These are phyloP conservation scores for Dinochytrium kinnereticum DNA, from an alignment of 371 early-diverging fungal genomes.

Conservation along the genomic window DNA sequence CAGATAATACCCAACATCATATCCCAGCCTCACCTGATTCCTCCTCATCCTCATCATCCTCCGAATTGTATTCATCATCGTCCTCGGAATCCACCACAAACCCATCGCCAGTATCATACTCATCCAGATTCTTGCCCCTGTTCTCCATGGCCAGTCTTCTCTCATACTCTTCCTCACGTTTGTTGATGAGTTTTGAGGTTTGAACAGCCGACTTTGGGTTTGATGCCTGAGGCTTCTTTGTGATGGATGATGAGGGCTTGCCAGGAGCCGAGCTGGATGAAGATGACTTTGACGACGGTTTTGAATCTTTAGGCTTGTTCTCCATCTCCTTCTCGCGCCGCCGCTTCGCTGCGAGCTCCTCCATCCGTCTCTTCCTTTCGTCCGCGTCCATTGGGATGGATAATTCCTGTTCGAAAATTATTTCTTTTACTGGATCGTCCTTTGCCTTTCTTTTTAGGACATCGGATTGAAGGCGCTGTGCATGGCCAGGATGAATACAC, in stretches of 20 bases:
- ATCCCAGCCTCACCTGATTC: constrained; percentile 5
- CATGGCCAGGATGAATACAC: neutral
- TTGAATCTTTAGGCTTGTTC: neutral
- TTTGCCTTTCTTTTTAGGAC: neutral
- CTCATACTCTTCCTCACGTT: constrained; percentile 25
- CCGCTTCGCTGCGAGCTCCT: constrained; percentile 38
- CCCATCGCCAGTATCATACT: constrained; percentile 38
- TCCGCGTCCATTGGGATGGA: neutral
- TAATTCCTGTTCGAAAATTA: no score
- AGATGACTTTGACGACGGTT: neutral
- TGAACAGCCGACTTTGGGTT: neutral
- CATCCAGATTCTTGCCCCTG: constrained; percentile 37
- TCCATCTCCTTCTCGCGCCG: constrained; percentile 26
- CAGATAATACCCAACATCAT: constrained; percentile 18
- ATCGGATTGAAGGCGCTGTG: neutral
- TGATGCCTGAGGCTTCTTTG: no score
- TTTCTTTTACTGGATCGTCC: no score
- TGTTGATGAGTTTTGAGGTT: constrained; percentile 10
- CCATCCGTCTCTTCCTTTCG: constrained; percentile 26
- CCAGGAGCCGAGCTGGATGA: neutral
- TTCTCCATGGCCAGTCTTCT: constrained; percentile 19
- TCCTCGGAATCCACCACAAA: constrained; percentile 36
- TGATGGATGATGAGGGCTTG: neutral
- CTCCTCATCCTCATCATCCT: constrained; percentile 35
- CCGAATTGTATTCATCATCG: constrained; percentile 24